phyloP scores from a whole-genome alignment of 2,329 filamentous ascomycete genomes.

The Rhexocercosporidium sp. region DNA sequence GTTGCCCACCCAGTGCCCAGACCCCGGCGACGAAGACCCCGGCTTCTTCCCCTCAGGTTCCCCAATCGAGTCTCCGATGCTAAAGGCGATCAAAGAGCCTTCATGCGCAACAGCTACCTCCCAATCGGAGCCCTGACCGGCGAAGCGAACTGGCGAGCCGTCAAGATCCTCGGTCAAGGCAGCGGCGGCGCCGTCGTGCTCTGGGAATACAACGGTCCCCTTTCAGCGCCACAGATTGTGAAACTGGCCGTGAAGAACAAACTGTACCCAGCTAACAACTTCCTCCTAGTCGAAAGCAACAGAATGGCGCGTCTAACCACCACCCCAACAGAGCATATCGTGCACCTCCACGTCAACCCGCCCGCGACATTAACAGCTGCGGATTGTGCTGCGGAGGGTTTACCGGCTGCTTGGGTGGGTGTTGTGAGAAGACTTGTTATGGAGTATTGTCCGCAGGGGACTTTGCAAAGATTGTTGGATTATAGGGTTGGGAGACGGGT shows the following conservation, averaged over 20 bases:
- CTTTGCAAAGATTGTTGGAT: background rate
- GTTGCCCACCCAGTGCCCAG: background rate
- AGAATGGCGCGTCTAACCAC: background rate
- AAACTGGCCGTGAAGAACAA: constrained; percentile 2
- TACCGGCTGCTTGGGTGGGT: background rate
- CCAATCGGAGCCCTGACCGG: background rate
- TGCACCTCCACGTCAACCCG: background rate
- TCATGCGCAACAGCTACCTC: background rate
- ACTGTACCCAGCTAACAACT: background rate
- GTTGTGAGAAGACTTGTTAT: background rate
- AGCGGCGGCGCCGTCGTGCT: background rate
- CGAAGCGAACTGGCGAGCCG: background rate
- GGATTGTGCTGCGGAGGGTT: background rate
- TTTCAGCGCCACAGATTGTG: background rate
- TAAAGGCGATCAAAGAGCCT: background rate
- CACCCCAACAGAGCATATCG: background rate
- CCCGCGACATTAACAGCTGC: background rate
- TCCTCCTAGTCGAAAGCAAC: background rate
- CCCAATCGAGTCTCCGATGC: background rate
- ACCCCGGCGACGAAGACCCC: background rate
- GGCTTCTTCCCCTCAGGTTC: background rate
- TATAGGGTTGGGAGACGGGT: background rate
- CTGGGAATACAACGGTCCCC: background rate
- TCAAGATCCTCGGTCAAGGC: constrained; percentile 8
- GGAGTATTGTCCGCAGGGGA: constrained; percentile 5